Evolutionary conservation across 176 grass and related monocot species (phyloP).

Genomic region (Cocos nucifera): DNA sequence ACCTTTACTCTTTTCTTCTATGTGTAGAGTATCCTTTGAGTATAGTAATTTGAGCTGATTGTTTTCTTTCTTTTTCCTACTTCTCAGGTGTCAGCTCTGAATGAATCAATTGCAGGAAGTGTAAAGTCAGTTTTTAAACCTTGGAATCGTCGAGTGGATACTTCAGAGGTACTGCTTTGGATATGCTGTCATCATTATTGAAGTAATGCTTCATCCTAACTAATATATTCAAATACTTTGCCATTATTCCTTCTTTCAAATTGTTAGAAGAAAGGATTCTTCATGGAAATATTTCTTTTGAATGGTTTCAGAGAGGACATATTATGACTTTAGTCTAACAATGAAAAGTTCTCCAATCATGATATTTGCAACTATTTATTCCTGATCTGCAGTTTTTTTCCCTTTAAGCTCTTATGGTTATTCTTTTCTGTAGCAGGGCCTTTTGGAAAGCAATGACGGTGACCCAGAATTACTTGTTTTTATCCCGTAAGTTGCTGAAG

Average conservation of each 20-base stretch:
- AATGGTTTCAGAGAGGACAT: too few relatives aligned
- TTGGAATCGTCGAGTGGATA: conserved; percentile 84
- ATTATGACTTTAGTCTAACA: too few relatives aligned
- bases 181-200: too few relatives aligned
- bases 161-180: conserved; percentile 42
- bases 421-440: conserved; percentile 49
- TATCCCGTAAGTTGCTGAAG: conserved; percentile 80
- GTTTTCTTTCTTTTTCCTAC: neutral
- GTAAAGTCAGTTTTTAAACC: conserved; percentile 85
- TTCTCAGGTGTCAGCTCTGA: conserved; percentile 64
- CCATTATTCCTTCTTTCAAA: too few relatives aligned
- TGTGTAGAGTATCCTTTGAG: too few relatives aligned
- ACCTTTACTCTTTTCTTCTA: too few relatives aligned
- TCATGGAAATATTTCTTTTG: too few relatives aligned
- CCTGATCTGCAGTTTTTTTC: conserved; percentile 4
- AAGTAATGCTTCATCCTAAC: too few relatives aligned
- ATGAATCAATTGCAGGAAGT: conserved; percentile 79
- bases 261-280: too few relatives aligned
- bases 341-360: too few relatives aligned
- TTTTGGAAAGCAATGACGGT: conserved; percentile 95
- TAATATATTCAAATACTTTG: too few relatives aligned
- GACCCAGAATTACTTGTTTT: conserved; percentile 94
- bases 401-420: conserved; percentile 20
- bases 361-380: neutral
- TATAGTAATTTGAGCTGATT: too few relatives aligned